Conservation (phyloP, 805 yeast genomes). For the Pichia occidentalis region DNA sequence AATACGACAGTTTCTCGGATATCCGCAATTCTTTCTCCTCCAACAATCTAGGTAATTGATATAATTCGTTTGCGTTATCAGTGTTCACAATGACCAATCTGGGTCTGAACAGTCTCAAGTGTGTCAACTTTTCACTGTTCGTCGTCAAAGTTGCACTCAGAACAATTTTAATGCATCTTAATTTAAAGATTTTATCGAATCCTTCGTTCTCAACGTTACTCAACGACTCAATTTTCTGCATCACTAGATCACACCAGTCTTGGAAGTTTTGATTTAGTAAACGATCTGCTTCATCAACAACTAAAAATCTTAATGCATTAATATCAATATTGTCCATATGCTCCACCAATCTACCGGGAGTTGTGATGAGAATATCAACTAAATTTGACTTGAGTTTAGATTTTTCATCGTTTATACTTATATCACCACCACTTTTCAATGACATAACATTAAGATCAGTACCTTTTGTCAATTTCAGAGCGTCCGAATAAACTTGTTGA, state of each 20-base stretch:
- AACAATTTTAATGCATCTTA: constrained; percentile 53
- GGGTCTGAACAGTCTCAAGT: constrained; percentile 65
- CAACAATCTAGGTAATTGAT: constrained; percentile 52
- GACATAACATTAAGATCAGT: constrained; percentile 58
- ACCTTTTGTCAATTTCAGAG: constrained; percentile 57
- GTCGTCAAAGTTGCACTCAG: constrained; percentile 93
- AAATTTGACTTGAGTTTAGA: constrained; percentile 33
- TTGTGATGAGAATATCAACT: constrained; percentile 65
- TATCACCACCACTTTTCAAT: constrained; percentile 41
- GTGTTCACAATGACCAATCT: constrained; percentile 66
- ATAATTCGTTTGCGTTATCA: constrained; percentile 44
- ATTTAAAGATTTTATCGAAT: constrained; percentile 30
- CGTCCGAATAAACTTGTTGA: constrained; percentile 67
- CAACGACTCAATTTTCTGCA: constrained; percentile 33
- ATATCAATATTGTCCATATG: constrained; percentile 46
- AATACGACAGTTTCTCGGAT: constrained; percentile 28
- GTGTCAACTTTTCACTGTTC: constrained; percentile 79
- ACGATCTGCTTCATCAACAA: constrained; percentile 79
- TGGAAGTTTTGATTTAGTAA: constrained; percentile 84
- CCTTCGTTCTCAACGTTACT: constrained; percentile 22
- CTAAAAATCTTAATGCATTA: constrained; percentile 49
- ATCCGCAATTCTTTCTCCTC: constrained; percentile 27
- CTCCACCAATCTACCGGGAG: constrained; percentile 83
- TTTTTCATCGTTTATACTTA: constrained; percentile 57
- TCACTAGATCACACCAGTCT: constrained; percentile 72